Evolutionary conservation across 1,284 basidiomycete genomes (phyloP), one percentile per base, ranked within the genome.

Genomic region (Leccinum proximum): DNA sequence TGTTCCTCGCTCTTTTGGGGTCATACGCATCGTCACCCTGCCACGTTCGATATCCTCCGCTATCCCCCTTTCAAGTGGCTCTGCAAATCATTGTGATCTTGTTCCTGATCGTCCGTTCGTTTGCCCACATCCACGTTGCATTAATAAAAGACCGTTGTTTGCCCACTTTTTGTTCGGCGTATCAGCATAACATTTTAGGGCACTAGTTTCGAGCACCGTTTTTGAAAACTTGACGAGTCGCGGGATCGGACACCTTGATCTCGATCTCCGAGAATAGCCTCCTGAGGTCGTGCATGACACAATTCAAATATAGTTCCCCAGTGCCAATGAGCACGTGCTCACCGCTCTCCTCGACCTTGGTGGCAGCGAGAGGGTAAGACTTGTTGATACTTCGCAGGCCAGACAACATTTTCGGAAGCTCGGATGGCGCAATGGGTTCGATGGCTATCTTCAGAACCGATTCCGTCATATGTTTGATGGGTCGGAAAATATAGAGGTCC

Each of bases 171-270:
- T 98, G 80, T 99, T 99, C 3, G 97, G 97, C 54, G 97, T 99
- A 73, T 97, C 93, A 30, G 97, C 97, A 77, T 98, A 99, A 75
- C 97, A 98, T 79, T 98, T 99, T 70, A 99, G 80, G 7, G 96
- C 96, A 69, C 93, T 96, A 37, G 97, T 99, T 81, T 99, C 97
- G 66, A 99, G 83, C 18, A 99, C 97, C 11, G 97, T 99, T 81
- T 99, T 97, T 74, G 94, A 94, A 80, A 99, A 99, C 75, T 96
- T 94, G 33, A 96, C 97, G 37, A 98, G 26, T 26, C 26, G 26
- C 96, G 1, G 97, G 97, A 80, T 99, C 97, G 38, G 96, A 98
- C 14, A 99, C 96, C 80, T 99, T 98, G 83, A 99, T 98, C 84
- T 99, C 97, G 70, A 99, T 98, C 81, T 99, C 97, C 58, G 93